Percentiles rank a stretch among this genome's conserved stretches.
Conservation (phyloP, 768 basidiomycete species). For the Gloeopeniophorella convolvens region DNA sequence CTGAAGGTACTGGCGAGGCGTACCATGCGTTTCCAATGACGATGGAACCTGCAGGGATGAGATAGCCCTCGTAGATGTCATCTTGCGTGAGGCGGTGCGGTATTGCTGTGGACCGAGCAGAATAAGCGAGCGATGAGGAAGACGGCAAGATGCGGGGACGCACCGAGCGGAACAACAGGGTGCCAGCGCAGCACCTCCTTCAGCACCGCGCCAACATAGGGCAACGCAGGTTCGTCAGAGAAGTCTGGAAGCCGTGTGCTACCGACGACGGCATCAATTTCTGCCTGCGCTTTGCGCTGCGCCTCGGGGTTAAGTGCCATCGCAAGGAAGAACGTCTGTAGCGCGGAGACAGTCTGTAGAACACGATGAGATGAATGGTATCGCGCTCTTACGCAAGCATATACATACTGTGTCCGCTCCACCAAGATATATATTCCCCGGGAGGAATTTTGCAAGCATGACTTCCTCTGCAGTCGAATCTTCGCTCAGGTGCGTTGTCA, state of each 20-base stretch:
- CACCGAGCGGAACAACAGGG: slow-evolving; percentile 20
- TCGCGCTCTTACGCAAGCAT: too few relatives aligned
- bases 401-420: slow-evolving; percentile 17
- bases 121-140: not conserved
- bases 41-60: slow-evolving; percentile 27
- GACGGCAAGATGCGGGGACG: not conserved
- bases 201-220: slow-evolving; percentile 33
- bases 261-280: slow-evolving; percentile 33
- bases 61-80: slow-evolving; percentile 26
- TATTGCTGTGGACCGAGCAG: slow-evolving; percentile 16
- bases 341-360: slow-evolving; percentile 15
- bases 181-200: slow-evolving; percentile 34
- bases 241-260: slow-evolving; percentile 29
- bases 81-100: slow-evolving; percentile 27
- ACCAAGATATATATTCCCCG: slow-evolving; percentile 1
- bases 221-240: slow-evolving; percentile 30
- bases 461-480: not conserved
- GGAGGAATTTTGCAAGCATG: not conserved
- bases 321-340: slow-evolving; percentile 20
- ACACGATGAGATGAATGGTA: slow-evolving; percentile 24
- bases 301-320: slow-evolving; percentile 21
- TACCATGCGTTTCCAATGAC: slow-evolving; percentile 29
- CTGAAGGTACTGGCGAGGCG: not conserved
- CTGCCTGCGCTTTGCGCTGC: slow-evolving; percentile 27
- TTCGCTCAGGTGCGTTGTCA: not conserved